Evolutionary conservation across 2,329 filamentous ascomycete species (phyloP).

Genomic region (Dendrostoma leiphaemia): DNA sequence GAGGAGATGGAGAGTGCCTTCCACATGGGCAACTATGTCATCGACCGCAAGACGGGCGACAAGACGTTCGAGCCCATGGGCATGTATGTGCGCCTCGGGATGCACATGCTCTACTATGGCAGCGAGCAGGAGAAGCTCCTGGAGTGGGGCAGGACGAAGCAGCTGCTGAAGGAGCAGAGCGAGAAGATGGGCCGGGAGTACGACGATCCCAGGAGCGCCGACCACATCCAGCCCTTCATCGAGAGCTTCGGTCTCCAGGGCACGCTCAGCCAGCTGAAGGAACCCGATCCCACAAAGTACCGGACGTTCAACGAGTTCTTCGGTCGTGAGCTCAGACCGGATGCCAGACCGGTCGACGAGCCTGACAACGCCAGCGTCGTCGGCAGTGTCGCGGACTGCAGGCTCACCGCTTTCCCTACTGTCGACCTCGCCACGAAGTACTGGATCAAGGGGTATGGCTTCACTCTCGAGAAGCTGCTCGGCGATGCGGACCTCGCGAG

Average conservation of each 20-base stretch:
- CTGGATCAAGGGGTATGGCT: constrained; percentile 27
- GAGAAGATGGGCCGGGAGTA: constrained; percentile 39
- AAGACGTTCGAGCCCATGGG: constrained; percentile 40
- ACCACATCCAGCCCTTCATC: constrained; percentile 39
- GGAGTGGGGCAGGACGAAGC: constrained; percentile 31
- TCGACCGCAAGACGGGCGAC: constrained; percentile 36
- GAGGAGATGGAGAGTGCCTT: constrained; percentile 32
- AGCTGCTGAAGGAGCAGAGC: constrained; percentile 33
- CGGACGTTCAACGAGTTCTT: constrained; percentile 43
- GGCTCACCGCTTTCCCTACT: constrained; percentile 9
- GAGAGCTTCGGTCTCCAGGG: constrained; percentile 33
- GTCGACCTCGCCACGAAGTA: constrained; percentile 12
- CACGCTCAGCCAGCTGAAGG: constrained; percentile 30
- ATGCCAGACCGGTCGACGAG: constrained; percentile 34
- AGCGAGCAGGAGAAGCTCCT: constrained; percentile 34
- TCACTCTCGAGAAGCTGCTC: constrained; percentile 38
- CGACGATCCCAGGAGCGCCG: constrained; percentile 31
- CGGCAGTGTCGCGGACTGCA: constrained; percentile 13
- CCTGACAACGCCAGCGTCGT: constrained; percentile 24
- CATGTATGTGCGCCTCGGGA: constrained; percentile 39
- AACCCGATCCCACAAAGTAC: constrained; percentile 37
- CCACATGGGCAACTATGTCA: constrained; percentile 42
- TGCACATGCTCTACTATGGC: constrained; percentile 43
- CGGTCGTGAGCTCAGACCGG: constrained; percentile 32
- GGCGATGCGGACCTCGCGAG: constrained; percentile 30